Base-by-base conservation (phyloP, 2,329 filamentous ascomycete genomes). In the Neocatenulostroma microsporum region DNA sequence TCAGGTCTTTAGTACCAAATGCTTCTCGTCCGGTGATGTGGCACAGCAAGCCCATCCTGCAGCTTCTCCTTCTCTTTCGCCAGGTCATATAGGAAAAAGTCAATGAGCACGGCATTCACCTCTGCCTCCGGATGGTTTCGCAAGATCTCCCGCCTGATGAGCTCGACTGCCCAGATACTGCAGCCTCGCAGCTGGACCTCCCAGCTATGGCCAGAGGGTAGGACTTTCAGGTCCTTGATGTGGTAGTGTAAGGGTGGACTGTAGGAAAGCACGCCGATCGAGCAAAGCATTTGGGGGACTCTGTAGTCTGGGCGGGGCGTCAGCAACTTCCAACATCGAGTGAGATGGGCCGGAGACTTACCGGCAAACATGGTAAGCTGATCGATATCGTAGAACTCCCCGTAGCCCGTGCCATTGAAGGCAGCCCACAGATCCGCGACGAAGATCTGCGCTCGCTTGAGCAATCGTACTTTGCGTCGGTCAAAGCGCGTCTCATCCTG, bases 351-450 rank as follows among this genome's bases (percentile, higher is more conserved):
- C 15, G 13, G 15, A 7, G 5, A 48, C 49, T 34, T 60, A 73
- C 72, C 73, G 55, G 91, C 88, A 67, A 98, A 98, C 81, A 96
- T 96, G 42, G 91, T 98, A 53, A 98, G 82, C 58, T 87, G 86
- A 63, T 91, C 82, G 51, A 98, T 94, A 57, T 98, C 91, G 39
- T 77, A 58, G 61, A 98, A 98, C 19, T 73, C 68, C 21, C 91
- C 93, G 53, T 80, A 88, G 18, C 74, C 71, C 48, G 81, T 70
- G 30, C 86, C 87, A 36, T 89, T 77, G 58, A 96, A 96, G 45
- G 87, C 93, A 4, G 91, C 93, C 93, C 93, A 98, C 1, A 96
- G 60, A 60, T 98, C 91, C 15, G 93, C 93, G 2, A 94, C 88
- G 14, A 96, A 74, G 42, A 98, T 98, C 62, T 98, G 91, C 2